These are phyloP conservation scores for Curvularia spicifera DNA, from an alignment of 2,329 filamentous ascomycete genomes.

Conservation along the genomic window DNA sequence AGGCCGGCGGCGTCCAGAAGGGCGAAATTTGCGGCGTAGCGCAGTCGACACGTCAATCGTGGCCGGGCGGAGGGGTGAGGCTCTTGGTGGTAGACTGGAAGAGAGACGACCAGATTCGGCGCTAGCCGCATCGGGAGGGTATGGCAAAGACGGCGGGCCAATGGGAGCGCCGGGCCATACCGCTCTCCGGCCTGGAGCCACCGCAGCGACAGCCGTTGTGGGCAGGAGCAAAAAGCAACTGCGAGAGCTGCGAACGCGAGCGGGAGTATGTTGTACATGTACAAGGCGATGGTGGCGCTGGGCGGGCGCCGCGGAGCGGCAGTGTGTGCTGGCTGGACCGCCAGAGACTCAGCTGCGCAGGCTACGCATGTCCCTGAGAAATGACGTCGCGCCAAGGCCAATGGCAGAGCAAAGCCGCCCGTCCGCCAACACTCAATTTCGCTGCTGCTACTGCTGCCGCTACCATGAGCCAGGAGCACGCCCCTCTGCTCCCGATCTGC, in stretches of 20 bases:
- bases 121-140: neutral
- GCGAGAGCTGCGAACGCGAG: neutral
- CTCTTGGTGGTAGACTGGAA: neutral
- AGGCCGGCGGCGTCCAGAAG: slow-evolving; percentile 1
- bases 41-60: slow-evolving; percentile 10
- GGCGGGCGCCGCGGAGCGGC: too few relatives aligned
- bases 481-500: slow-evolving; percentile 4
- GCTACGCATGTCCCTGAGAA: slow-evolving; percentile 10
- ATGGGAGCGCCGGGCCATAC: slow-evolving; percentile 12
- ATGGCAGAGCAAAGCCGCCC: slow-evolving; percentile 3
- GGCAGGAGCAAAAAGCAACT: neutral
- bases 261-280: neutral
- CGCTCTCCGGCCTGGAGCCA: slow-evolving; percentile 1
- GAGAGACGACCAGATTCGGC: neutral
- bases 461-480: too few relatives aligned
- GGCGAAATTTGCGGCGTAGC: slow-evolving; percentile 7
- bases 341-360: too few relatives aligned
- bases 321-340: too few relatives aligned
- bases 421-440: slow-evolving; percentile 18
- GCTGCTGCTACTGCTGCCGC: slow-evolving; percentile 4
- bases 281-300: too few relatives aligned
- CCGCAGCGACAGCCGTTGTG: neutral
- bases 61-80: slow-evolving; percentile 8
- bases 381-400: slow-evolving; percentile 18
- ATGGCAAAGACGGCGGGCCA: slow-evolving; percentile 13